Conservation (phyloP, 1,139 yeast species). For the Saccharomyces hybrid region DNA sequence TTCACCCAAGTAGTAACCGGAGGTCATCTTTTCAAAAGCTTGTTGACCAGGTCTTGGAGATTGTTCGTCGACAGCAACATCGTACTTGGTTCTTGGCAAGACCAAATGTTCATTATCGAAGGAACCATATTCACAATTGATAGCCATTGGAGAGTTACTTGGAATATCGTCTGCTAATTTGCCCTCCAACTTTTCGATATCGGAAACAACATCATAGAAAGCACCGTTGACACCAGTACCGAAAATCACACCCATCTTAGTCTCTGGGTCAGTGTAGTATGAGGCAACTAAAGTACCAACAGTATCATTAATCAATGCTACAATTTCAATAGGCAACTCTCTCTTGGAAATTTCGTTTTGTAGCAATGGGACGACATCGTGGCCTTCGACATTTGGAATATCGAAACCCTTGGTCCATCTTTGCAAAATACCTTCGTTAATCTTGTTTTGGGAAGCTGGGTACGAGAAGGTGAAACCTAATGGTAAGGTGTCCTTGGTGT, state of each 20-base stretch:
- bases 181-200: constrained; percentile 81
- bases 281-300: constrained; percentile 97
- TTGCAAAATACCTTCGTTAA: constrained; percentile 80
- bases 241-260: constrained; percentile 91
- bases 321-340: constrained; percentile 73
- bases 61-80: constrained; percentile 66
- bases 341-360: constrained; percentile 61
- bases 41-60: constrained; percentile 98
- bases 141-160: constrained; percentile 73
- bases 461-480: constrained; percentile 94
- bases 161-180: constrained; percentile 55
- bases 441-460: constrained; percentile 80
- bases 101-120: constrained; percentile 83
- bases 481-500: constrained; percentile 47
- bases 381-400: constrained; percentile 87
- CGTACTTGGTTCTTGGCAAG: constrained; percentile 88
- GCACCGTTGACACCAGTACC: constrained; percentile 99
- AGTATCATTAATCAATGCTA: constrained; percentile 92
- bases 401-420: constrained; percentile 99
- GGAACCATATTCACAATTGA: constrained; percentile 97
- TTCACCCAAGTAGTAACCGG: constrained; percentile 95
- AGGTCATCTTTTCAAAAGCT: constrained; percentile 93
- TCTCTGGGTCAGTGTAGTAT: constrained; percentile 77
- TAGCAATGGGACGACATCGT: constrained; percentile 88
- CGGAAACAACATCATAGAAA: constrained; percentile 69